Evolutionary conservation across 129 eudicot genomes (phyloP), one percentile per base, ranked within the genome.

Genomic region (Heracleum sosnowskyi): DNA sequence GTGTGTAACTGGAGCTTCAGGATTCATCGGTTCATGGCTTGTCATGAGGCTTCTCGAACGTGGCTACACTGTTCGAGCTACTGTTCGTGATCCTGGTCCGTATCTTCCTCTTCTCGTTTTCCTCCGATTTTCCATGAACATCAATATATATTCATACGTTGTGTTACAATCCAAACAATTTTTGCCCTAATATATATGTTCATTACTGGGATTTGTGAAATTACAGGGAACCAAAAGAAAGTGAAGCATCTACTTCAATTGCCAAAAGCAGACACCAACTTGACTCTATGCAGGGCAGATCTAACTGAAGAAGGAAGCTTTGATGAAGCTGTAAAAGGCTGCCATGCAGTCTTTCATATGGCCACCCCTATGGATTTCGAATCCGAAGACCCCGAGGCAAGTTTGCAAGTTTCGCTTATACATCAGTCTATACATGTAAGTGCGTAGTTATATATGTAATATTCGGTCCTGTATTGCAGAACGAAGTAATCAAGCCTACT

Each of bases 1-100:
- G 1, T 93, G 98, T 35, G 97, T 93, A 79, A 93, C 98, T 5
- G 98, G 98, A 57, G 98, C 98, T 0, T 42, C 97, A 29, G 98
- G 98, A 22, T 93, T 82, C 87, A 83, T 91, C 10, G 97, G 97
- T 68, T 91, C 98, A 7, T 93, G 98, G 97, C 90, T 93, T 5
- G 86, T 89, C 82, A 89, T 91, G 97, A 86, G 91, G 77, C 91
- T 93, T 53, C 97, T 93, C 20, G 86, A 93, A 47, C 95, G 95
- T 33, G 98, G 91, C 26, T 91, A 91, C 76, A 69, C 20, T 39
- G 98, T 93, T 44, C 98, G 85, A 42, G 97, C 96, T 51, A 91
- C 98, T 0, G 92, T 93, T 37, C 97, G 97, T 28, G 91, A 91
- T 73, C 98, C 96, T 1, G 85, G 98, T 91, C 73, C 22, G 44